A percentile compares a stretch with the other conserved stretches of the same genome.
phyloP scores from a whole-genome alignment of 768 basidiomycete genomes.

The Hericium coralloides region DNA sequence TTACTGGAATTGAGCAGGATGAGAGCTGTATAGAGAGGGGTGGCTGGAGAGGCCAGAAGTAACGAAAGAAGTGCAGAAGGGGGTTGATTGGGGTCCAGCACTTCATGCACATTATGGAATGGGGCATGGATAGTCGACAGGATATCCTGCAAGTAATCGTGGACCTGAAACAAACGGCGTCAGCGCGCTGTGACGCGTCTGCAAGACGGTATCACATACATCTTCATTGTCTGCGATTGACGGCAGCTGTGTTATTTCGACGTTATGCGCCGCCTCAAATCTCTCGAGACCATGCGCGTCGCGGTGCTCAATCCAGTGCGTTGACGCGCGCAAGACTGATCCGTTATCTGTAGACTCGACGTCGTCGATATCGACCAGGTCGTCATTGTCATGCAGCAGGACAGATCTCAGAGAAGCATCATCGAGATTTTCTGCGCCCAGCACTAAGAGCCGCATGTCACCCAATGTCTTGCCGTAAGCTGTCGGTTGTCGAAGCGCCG shows the following conservation, averaged over 20 bases:
- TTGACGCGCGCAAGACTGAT: constrained; percentile 43
- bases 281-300: constrained; percentile 59
- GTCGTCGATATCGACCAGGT: constrained; percentile 51
- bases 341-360: constrained; percentile 45
- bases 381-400: constrained; percentile 57
- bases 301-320: constrained; percentile 62
- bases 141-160: constrained; percentile 18
- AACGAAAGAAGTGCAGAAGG: constrained; percentile 43
- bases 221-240: constrained; percentile 34
- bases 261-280: constrained; percentile 54
- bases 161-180: background rate
- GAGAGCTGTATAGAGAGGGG: constrained; percentile 54
- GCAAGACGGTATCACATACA: constrained; percentile 27
- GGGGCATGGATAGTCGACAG: constrained; percentile 43
- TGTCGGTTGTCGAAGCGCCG: constrained; percentile 53
- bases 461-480: constrained; percentile 63
- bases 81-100: constrained; percentile 42
- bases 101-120: constrained; percentile 43
- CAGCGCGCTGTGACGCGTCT: background rate
- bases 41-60: constrained; percentile 47
- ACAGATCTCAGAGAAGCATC: constrained; percentile 38
- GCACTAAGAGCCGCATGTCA: constrained; percentile 46
- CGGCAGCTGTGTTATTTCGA: constrained; percentile 49
- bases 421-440: constrained; percentile 36
- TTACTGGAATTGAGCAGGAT: constrained; percentile 39